Conservation (phyloP, 139 green algal species). For the Cymbomonas tetramitiformis region DNA sequence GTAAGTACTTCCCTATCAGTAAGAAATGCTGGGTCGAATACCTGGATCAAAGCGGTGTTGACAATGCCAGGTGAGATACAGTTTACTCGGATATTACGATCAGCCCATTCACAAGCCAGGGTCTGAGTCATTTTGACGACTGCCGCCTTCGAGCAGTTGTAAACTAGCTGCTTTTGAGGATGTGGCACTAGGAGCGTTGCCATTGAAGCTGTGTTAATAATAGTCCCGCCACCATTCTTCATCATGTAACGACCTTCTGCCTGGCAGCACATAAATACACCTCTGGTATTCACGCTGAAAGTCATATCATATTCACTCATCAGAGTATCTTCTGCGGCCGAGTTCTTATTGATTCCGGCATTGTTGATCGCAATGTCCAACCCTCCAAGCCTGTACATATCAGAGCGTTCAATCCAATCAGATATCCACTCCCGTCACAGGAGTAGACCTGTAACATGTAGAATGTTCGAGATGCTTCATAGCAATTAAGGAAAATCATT, state of each 20-base stretch:
- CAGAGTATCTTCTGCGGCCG: neutral
- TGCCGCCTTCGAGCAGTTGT: constrained; percentile 10
- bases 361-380: constrained; percentile 15
- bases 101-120: constrained; percentile 17
- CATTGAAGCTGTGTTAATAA: constrained; percentile 1
- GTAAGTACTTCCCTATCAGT: too few species aligned
- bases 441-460: too few species aligned
- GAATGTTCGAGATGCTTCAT: too few species aligned
- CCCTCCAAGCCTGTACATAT: too few species aligned
- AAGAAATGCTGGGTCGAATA: too few species aligned
- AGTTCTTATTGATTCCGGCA: constrained; percentile 9
- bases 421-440: too few species aligned
- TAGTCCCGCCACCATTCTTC: neutral
- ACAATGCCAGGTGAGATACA: constrained; percentile 16
- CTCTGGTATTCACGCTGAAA: constrained; percentile 2
- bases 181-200: constrained; percentile 27
- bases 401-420: too few species aligned
- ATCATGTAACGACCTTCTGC: neutral
- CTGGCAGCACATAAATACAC: neutral
- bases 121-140: constrained; percentile 9
- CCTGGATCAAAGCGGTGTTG: too few species aligned
- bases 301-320: constrained; percentile 6
- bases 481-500: too few species aligned
- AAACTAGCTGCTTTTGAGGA: constrained; percentile 43
- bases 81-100: constrained; percentile 9